Base-by-base conservation (phyloP, 257 asterid genomes). In the Avicennia marina region DNA sequence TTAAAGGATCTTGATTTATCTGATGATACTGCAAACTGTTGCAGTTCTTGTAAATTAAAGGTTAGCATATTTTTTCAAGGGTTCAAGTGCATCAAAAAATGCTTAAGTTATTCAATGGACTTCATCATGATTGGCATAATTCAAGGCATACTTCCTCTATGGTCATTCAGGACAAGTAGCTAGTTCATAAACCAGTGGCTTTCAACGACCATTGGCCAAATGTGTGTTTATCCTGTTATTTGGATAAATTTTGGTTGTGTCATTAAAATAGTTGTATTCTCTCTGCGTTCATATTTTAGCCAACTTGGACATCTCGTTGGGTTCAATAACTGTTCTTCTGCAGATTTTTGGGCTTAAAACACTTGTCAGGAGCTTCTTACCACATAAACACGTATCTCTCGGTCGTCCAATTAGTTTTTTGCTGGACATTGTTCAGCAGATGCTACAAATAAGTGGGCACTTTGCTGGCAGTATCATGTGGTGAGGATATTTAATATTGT, bases 271-370 rank as follows among this genome's bases (percentile, higher is more conserved):
- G 64, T 33, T 44, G 5, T 15, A 11, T 67, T 47, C 48, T 12
- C 31, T 70, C 47, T 58, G 45, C 38, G 31, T 36, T 67, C 51
- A 58, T 43, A 25, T 50, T 70, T 13, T 45, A 55, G 32, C 65
- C 69, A 59, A 19, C 60, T 53, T 57, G 53, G 49, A 33, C 17
- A 7, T 61, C 52, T 51, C 49, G 52, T 46, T 49, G 22, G 32
- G 56, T 62, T 56, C 33, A 53, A 10, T 21, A 19, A 16, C 29
- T 54, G 57, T 50, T 53, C 12, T 51, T 62, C 34, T 77, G 69
- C 89, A 89, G 97, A 75, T 86, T 60, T 89, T 70, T 86, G 95
- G 86, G 73, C 90, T 89, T 57, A 86, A 89, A 81, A 60, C 87
- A 58, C 79, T 86, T 56, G 95, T 81, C 50, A 65, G 81, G 81